phyloP scores from a whole-genome alignment of 2,329 filamentous ascomycete genomes.

The Botrytis sinoallii region DNA sequence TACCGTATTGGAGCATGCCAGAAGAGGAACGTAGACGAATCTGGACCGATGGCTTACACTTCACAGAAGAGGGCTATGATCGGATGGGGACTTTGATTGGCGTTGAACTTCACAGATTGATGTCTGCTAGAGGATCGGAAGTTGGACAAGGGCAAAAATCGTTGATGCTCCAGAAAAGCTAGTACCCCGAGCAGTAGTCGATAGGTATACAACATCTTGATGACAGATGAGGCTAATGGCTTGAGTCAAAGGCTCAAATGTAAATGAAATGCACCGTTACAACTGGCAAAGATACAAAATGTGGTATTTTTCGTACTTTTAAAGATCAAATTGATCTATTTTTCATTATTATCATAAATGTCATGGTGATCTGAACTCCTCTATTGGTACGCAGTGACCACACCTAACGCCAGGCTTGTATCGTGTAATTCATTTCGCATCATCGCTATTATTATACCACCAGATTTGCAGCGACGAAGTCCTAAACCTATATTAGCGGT shows the following conservation, averaged over 20 bases:
- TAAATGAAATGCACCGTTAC: not conserved
- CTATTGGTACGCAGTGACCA: constrained; percentile 19
- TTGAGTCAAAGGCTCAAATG: not conserved
- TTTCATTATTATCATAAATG: constrained; percentile 15
- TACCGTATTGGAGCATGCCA: constrained; percentile 53
- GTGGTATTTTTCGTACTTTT: not conserved
- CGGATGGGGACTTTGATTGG: constrained; percentile 58
- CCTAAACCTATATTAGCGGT: constrained; percentile 39
- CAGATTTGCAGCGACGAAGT: constrained; percentile 55
- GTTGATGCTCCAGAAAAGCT: not conserved
- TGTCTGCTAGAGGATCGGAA: constrained; percentile 31
- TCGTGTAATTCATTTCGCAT: constrained; percentile 21
- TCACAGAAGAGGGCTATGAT: constrained; percentile 58
- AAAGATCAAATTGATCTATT: constrained; percentile 7
- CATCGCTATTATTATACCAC: constrained; percentile 39
- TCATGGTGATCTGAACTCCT: constrained; percentile 14
- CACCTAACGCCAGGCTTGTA: constrained; percentile 29
- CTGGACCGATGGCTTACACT: constrained; percentile 62
- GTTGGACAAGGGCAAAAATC: constrained; percentile 18
- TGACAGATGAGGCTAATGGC: not conserved
- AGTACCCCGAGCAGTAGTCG: not conserved
- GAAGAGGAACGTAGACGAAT: constrained; percentile 46
- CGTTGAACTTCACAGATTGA: constrained; percentile 49
- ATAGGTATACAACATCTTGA: not conserved
- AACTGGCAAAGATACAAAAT: not conserved